A percentile compares a stretch with the other conserved stretches of the same genome.
phyloP scores from a whole-genome alignment of 495 filamentous ascomycete species.

The Talaromyces stipitatus region DNA sequence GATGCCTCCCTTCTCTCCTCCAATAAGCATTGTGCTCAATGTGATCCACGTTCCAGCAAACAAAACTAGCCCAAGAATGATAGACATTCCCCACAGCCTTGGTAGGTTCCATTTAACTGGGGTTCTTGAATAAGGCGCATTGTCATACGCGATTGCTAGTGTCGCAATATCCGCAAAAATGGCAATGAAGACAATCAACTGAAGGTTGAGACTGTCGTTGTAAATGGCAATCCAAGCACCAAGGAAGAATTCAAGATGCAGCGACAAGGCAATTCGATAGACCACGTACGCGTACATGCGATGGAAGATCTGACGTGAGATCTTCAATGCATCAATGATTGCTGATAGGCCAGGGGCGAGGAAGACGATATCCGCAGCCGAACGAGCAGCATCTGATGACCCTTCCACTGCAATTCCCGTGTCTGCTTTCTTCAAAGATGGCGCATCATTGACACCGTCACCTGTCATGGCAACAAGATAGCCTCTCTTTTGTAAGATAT shows the following conservation, averaged over 20 bases:
- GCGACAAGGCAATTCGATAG: slow-evolving; percentile 88
- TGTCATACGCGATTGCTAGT: slow-evolving; percentile 88
- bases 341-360: slow-evolving; percentile 83
- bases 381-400: slow-evolving; percentile 85
- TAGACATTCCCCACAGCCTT: slow-evolving; percentile 86
- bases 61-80: slow-evolving; percentile 72
- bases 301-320: slow-evolving; percentile 91
- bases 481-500: slow-evolving; percentile 90
- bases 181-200: slow-evolving; percentile 85
- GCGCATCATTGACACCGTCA: slow-evolving; percentile 96
- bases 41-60: slow-evolving; percentile 80
- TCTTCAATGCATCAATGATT: slow-evolving; percentile 90
- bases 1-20: slow-evolving; percentile 64
- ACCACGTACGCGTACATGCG: slow-evolving; percentile 96
- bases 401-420: slow-evolving; percentile 83
- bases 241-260: slow-evolving; percentile 84
- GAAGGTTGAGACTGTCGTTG: slow-evolving; percentile 75
- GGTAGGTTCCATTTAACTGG: slow-evolving; percentile 94
- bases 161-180: slow-evolving; percentile 95
- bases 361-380: slow-evolving; percentile 92
- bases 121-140: slow-evolving; percentile 75
- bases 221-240: slow-evolving; percentile 85
- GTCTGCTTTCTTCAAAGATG: slow-evolving; percentile 93
- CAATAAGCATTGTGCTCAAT: slow-evolving; percentile 66
- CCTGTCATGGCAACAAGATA: slow-evolving; percentile 97